Base-by-base conservation (phyloP, 768 basidiomycete species). In the Leccinum fibrillosum region DNA sequence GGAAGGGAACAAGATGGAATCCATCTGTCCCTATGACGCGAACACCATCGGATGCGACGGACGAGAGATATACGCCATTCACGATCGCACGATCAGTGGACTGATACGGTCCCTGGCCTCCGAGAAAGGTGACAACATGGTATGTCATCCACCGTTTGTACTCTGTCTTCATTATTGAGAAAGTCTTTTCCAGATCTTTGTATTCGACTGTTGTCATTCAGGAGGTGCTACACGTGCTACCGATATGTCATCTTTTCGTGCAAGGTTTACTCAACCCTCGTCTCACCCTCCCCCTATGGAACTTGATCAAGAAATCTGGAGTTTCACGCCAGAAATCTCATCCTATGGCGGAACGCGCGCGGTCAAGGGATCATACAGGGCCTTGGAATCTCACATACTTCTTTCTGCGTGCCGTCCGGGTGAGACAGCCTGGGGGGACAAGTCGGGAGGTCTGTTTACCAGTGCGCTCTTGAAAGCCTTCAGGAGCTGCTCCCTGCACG, bases 391-490 rank as follows among this genome's bases (percentile, higher is more conserved):
- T 5, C 63, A 67, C 12, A 49, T 65, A 21, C 55, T 65, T 25
- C 66, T 67, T 48, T 63, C 66, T 49, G 66, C 66, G 3, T 67
- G 66, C 44, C 66, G 58, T 21, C 58, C 66, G 19, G 58, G 45
- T 7, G 63, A 67, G 17, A 2, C 10, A 2, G 66, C 66, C 12
- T 19, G 48, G 7, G 66, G 64, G 21, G 52, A 64, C n/a, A 51
- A 8, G 5, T 47, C 60, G 4, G 66, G 58, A 1, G 66, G 66
- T 12, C 48, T 67, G 10, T 65, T 67, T 47, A 67, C 66, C 11
- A 54, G 45, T 9, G 66, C 60, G 4, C 63, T 67, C 28, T 11
- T 67, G 23, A 25, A 67, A 11, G 19, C 44, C 45, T 51, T 68
- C 53, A 47, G 56, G n/a, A 7, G 5, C 11, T 49, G 37, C 21